These are phyloP conservation scores for Capsicum chinense DNA, from an alignment of 257 asterid species.

Conservation along the genomic window DNA sequence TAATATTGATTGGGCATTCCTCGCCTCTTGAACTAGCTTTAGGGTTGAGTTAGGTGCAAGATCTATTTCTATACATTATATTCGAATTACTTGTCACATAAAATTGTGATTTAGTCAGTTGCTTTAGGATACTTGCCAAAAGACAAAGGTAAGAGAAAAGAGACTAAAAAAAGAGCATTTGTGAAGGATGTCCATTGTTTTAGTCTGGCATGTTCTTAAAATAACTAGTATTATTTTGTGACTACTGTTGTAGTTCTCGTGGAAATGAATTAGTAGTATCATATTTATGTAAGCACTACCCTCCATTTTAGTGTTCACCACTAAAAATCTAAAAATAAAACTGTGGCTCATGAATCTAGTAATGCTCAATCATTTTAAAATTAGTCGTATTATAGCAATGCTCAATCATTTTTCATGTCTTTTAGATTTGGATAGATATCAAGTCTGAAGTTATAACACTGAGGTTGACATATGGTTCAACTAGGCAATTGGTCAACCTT, in stretches of 20 bases:
- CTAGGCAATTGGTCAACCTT: constrained; percentile 78
- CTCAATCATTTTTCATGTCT: constrained; percentile 1
- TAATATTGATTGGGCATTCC: too few species aligned
- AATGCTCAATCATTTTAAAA: not conserved
- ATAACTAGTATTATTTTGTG: not conserved
- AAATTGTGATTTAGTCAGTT: not conserved
- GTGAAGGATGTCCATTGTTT: constrained; percentile 9
- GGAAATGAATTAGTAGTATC: not conserved
- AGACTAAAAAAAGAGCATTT: not conserved
- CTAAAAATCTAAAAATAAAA: not conserved
- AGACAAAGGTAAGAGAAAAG: constrained; percentile 15
- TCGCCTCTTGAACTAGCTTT: too few species aligned
- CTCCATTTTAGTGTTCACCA: not conserved
- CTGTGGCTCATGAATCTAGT: not conserved
- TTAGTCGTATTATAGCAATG: not conserved
- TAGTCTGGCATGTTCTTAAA: not conserved
- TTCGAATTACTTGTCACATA: too few species aligned
- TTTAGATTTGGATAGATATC: constrained; percentile 54
- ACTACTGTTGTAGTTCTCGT: not conserved
- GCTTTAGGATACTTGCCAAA: constrained; percentile 9
- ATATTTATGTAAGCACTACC: not conserved
- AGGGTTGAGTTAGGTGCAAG: too few species aligned
- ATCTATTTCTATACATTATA: too few species aligned
- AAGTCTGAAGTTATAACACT: constrained; percentile 60
- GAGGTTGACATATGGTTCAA: constrained; percentile 84